phyloP scores from a whole-genome alignment of 768 basidiomycete genomes.

The Leucogyrophana mollusca region DNA sequence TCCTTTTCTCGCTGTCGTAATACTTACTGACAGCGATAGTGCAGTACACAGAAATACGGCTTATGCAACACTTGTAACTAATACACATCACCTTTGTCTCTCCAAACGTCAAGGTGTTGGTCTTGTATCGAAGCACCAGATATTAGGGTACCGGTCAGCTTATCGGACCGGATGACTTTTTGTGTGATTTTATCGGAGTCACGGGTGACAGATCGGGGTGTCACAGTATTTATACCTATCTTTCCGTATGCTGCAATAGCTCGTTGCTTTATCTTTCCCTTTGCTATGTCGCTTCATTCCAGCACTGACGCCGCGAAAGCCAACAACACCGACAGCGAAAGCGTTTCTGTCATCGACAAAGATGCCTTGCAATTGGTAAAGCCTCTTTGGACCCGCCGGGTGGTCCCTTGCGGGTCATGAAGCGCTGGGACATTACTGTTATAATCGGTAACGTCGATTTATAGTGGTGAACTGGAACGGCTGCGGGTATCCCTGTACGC shows the following conservation, averaged over 20 bases:
- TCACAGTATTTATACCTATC: constrained; percentile 26
- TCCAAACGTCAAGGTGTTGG: no score
- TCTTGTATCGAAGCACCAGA: no score
- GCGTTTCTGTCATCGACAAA: constrained; percentile 31
- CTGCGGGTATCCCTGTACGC: constrained; percentile 84
- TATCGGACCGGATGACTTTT: no score
- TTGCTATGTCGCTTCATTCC: constrained; percentile 20
- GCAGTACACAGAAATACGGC: no score
- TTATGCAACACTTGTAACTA: no score
- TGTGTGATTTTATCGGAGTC: constrained; percentile 22
- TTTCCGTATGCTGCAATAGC: neutral
- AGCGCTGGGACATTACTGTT: constrained; percentile 30
- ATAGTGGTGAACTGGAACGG: constrained; percentile 70
- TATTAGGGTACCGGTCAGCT: no score
- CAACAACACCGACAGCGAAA: constrained; percentile 22
- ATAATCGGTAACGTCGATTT: constrained; percentile 72
- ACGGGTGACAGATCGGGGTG: constrained; percentile 16
- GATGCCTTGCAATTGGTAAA: constrained; percentile 62
- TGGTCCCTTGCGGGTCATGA: constrained; percentile 29
- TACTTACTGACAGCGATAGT: no score
- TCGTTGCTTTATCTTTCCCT: neutral
- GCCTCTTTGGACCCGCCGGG: constrained; percentile 21
- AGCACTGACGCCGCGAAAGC: constrained; percentile 11
- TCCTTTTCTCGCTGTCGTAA: no score
- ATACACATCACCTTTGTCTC: no score